Base-by-base conservation (phyloP, 2,329 filamentous ascomycete genomes). In the Herpotrichia juniperi region DNA sequence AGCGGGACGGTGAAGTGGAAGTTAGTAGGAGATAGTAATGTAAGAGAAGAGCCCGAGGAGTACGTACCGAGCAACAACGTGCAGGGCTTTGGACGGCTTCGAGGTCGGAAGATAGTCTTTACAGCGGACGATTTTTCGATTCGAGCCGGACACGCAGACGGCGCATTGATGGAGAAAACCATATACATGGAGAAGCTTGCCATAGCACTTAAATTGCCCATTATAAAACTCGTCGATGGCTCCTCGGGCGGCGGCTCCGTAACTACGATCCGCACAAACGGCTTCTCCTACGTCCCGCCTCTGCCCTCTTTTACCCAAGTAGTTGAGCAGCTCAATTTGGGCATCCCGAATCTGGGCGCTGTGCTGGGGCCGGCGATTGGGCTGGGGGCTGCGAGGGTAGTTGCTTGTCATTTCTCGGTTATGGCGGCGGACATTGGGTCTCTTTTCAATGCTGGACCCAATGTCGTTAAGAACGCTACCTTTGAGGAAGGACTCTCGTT, bases 41-140 rank as follows among this genome's bases (percentile, higher is more conserved):
- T 69, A 0, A 74, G 67, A 39, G 80, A 84, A 53, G 76, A 80
- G 51, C 79, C 82, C 0, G 68, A 74, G 1, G 74, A 75, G 0
- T 87, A 82, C 59, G 74, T 80, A 4, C 85, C 85, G 0, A 83
- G 78, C 51, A 88, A 88, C 56, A 87, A 87, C 61, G 79, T 87
- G 2, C 84, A 87, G 59, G 85, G 83, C 0, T 79, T 82, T 48
- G 83, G 84, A 2, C 75, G 72, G 42, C 62, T 87, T 22, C 68
- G 76, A 17, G 82, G 81, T 0, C 72, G 85, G 32, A 78, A 79
- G 48, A 75, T 87, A 2, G 72, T 87, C 0, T 80, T 87, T 43
- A 87, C 85, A 0, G 84, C 84, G 0, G 85, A 88, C 62, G 85
- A 88, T 63, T 87, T 87, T 57, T 82, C 79, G 1, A 81, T 87